These are phyloP conservation scores for Phlyctochytrium bullatum DNA, from an alignment of 192 early-diverging fungal species.

Conservation along the genomic window DNA sequence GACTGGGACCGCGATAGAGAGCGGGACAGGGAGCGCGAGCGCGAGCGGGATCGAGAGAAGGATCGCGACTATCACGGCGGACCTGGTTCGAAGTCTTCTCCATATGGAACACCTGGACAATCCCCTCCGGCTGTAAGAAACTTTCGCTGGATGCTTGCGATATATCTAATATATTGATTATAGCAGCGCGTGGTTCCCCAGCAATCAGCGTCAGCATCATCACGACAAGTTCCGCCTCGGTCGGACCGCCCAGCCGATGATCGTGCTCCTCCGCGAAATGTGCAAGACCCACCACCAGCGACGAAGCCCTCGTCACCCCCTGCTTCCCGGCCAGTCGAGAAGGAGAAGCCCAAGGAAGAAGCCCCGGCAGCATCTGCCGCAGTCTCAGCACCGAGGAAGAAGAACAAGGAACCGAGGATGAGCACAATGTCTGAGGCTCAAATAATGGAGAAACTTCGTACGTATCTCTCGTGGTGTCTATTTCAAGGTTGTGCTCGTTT, in stretches of 20 bases:
- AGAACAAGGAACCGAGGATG: constrained; percentile 64
- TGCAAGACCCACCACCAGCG: constrained; percentile 21
- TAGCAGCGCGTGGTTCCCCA: too few species aligned
- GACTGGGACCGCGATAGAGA: constrained; percentile 16
- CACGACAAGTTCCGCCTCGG: too few species aligned
- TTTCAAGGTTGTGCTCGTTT: background rate
- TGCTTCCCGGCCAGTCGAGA: constrained; percentile 9
- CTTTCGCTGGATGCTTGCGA: too few species aligned
- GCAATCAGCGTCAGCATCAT: too few species aligned
- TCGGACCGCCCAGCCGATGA: too few species aligned
- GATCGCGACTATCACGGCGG: constrained; percentile 6
- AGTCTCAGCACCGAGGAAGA: constrained; percentile 23
- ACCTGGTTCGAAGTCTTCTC: background rate
- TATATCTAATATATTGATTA: too few species aligned
- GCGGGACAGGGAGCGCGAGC: constrained; percentile 40
- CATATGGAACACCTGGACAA: background rate
- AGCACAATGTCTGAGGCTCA: constrained; percentile 89
- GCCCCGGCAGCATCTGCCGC: constrained; percentile 35
- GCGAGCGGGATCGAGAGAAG: constrained; percentile 41
- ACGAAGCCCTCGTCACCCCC: constrained; percentile 13
- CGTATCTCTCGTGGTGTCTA: constrained; percentile 6
- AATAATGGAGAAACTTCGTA: constrained; percentile 87
- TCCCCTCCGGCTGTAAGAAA: background rate
- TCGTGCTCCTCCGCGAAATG: constrained; percentile 12
- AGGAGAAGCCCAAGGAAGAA: constrained; percentile 18